phyloP scores from a whole-genome alignment of 2,329 filamentous ascomycete genomes.

The Ramichloridium luteum region DNA sequence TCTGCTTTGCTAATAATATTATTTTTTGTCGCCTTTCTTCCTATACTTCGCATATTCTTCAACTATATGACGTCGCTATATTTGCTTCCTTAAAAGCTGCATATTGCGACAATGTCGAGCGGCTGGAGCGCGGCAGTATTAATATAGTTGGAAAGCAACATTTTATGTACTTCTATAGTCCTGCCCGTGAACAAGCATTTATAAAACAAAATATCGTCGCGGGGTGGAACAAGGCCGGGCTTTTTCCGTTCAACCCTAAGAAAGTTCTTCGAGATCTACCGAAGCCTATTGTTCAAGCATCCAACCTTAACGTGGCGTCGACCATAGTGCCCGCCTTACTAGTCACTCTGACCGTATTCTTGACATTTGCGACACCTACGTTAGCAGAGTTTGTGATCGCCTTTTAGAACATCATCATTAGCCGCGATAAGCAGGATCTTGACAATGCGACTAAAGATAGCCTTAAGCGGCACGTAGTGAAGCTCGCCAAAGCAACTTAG shows the following conservation, averaged over 20 bases:
- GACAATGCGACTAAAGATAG: too few species aligned
- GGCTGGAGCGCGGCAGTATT: not conserved
- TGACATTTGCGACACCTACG: not conserved
- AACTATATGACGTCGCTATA: not conserved
- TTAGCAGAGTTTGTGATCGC: not conserved
- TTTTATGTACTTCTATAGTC: slow-evolving; percentile 1
- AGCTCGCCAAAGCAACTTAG: not conserved
- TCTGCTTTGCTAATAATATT: too few species aligned
- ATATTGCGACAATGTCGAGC: slow-evolving; percentile 1
- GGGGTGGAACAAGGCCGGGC: too few species aligned
- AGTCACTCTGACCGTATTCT: not conserved
- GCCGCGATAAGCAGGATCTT: too few species aligned
- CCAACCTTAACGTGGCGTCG: too few species aligned
- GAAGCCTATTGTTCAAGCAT: not conserved
- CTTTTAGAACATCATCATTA: not conserved
- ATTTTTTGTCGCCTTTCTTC: too few species aligned
- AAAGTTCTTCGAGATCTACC: too few species aligned
- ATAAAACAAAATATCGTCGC: too few species aligned
- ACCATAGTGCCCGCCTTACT: not conserved
- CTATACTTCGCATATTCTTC: not conserved
- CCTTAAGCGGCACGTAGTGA: not conserved
- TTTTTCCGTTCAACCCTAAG: too few species aligned
- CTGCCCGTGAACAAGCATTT: slow-evolving; percentile 1
- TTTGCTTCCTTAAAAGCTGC: not conserved
- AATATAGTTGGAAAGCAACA: slow-evolving; percentile 1